Percentiles rank a stretch among this genome's conserved stretches.
Conservation (phyloP, 345 rosid species). For the Ceriops tagal region DNA sequence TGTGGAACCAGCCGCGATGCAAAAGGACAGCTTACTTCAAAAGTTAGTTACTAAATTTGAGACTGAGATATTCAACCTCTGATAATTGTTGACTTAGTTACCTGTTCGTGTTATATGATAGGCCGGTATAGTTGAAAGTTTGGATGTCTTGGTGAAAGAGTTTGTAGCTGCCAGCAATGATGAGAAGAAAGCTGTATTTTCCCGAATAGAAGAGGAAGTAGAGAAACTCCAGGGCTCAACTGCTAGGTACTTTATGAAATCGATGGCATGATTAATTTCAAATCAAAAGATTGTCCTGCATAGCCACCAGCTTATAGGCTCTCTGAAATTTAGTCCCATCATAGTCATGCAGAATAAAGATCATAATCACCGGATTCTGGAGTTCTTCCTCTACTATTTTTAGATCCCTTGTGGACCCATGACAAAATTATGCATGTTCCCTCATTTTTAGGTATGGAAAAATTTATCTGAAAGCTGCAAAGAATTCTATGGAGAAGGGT, state of each 20-base stretch:
- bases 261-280: background rate
- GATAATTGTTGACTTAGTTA: background rate
- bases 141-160: constrained; percentile 78
- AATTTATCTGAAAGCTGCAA: constrained; percentile 75
- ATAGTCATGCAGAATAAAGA: background rate
- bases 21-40: constrained; percentile 80
- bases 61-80: background rate
- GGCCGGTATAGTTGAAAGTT: constrained; percentile 86
- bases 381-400: background rate
- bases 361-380: background rate
- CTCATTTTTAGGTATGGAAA: constrained; percentile 56
- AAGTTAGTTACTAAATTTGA: constrained; percentile 33
- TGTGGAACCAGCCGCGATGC: constrained; percentile 79
- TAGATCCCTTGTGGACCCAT: background rate
- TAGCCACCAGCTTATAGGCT: no score
- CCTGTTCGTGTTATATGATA: constrained; percentile 16
- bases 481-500: constrained; percentile 74
- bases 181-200: constrained; percentile 64
- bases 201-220: constrained; percentile 72
- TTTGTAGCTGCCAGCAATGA: constrained; percentile 66
- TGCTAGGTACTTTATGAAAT: constrained; percentile 42
- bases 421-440: background rate
- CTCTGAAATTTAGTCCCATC: no score
- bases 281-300: background rate
- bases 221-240: constrained; percentile 63